These are phyloP conservation scores for Sporobolomyces pararoseus DNA, from an alignment of 768 basidiomycete genomes.

Conservation along the genomic window DNA sequence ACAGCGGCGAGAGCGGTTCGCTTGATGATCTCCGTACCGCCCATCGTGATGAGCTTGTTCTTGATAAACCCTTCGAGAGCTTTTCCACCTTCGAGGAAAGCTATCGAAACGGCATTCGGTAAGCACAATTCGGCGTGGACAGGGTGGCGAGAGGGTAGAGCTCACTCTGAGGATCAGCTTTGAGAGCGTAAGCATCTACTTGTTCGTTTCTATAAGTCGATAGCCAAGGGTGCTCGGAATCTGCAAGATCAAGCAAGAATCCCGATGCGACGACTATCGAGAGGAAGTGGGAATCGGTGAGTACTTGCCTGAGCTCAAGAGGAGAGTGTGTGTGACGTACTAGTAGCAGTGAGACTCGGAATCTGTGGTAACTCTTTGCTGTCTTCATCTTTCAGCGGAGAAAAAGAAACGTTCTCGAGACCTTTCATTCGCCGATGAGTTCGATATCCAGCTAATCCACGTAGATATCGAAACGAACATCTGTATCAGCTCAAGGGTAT, in stretches of 20 bases:
- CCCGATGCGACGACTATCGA: slow-evolving; percentile 54
- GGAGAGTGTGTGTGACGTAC: neutral
- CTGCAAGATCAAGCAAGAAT: slow-evolving; percentile 50
- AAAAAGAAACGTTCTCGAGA: slow-evolving; percentile 43
- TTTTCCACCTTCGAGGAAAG: slow-evolving; percentile 47
- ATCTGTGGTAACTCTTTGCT: slow-evolving; percentile 31
- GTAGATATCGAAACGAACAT: neutral
- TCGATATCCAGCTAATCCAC: slow-evolving; percentile 42
- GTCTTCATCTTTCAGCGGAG: slow-evolving; percentile 31
- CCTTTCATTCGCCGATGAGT: slow-evolving; percentile 43
- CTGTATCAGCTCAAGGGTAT: too few species aligned
- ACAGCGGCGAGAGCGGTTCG: slow-evolving; percentile 53
- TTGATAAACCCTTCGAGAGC: slow-evolving; percentile 48
- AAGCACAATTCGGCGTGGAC: neutral
- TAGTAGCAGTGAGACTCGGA: slow-evolving; percentile 38
- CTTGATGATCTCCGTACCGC: slow-evolving; percentile 52
- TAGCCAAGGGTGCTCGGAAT: slow-evolving; percentile 49
- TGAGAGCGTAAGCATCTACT: slow-evolving; percentile 52
- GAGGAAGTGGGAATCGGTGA: slow-evolving; percentile 32
- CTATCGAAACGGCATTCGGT: slow-evolving; percentile 23
- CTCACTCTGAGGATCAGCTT: slow-evolving; percentile 49
- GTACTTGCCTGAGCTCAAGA: neutral
- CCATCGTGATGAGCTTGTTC: slow-evolving; percentile 31
- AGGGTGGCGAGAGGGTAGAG: slow-evolving; percentile 10
- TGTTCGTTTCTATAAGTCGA: slow-evolving; percentile 33